Evolutionary conservation across 805 yeast genomes (phyloP).

Genomic region (Wickerhamiella parazyma): DNA sequence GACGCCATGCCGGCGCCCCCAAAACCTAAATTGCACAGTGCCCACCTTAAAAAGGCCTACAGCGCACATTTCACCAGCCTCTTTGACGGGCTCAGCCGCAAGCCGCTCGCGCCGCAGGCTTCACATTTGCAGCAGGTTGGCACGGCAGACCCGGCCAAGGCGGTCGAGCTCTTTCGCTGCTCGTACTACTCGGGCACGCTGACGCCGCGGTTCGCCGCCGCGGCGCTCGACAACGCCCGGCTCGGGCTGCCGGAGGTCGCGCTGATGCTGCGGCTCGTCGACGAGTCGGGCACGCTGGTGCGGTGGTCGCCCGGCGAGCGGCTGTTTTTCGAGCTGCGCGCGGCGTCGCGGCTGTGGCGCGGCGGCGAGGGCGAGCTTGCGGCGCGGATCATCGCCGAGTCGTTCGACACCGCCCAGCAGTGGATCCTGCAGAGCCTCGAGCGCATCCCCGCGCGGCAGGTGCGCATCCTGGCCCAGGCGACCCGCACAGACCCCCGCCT

Average conservation of each 20-base stretch:
- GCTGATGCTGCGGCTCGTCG: slow-evolving; percentile 18
- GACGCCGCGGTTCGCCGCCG: slow-evolving; percentile 16
- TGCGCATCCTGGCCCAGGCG: slow-evolving; percentile 13
- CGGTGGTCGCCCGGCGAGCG: slow-evolving; percentile 19
- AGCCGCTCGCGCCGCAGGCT: neutral
- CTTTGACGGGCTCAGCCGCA: slow-evolving; percentile 4
- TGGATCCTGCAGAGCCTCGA: slow-evolving; percentile 2
- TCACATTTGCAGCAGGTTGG: neutral
- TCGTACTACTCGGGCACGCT: slow-evolving; percentile 21
- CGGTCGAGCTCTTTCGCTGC: slow-evolving; percentile 16
- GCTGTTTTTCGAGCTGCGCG: slow-evolving; percentile 19
- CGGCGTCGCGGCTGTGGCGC: slow-evolving; percentile 22
- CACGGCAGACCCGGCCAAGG: neutral
- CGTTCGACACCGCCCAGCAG: slow-evolving; percentile 17
- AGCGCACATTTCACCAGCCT: slow-evolving; percentile 4
- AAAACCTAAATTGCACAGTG: slow-evolving; percentile 5
- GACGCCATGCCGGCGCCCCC: slow-evolving; percentile 17
- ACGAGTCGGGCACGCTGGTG: slow-evolving; percentile 20
- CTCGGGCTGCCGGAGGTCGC: slow-evolving; percentile 15
- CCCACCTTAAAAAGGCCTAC: neutral
- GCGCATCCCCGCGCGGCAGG: slow-evolving; percentile 3
- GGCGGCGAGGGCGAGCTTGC: slow-evolving; percentile 16
- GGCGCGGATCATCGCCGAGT: slow-evolving; percentile 12
- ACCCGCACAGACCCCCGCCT: slow-evolving; percentile 7
- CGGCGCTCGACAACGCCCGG: slow-evolving; percentile 17